Evolutionary conservation across 2,329 filamentous ascomycete genomes (phyloP).

Genomic region (Mariannaea sp.): DNA sequence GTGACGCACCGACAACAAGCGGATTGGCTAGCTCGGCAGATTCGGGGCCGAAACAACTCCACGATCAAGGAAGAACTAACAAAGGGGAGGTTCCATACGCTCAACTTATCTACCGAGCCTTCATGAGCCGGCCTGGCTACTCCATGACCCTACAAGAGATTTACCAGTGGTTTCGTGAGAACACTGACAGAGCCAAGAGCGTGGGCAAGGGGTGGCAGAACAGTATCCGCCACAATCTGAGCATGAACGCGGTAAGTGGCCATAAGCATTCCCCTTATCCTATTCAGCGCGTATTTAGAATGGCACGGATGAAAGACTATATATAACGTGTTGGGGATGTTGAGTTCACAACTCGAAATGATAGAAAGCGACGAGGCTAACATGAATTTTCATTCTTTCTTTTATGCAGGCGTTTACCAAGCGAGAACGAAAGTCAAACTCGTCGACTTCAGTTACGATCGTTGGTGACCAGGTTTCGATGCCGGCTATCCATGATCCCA

Average conservation of each 20-base stretch:
- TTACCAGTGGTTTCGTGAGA: conserved; percentile 84
- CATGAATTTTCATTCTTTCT: not conserved
- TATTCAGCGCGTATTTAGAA: no score
- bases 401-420: conserved; percentile 49
- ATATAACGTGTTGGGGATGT: conserved; percentile 3
- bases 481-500: conserved; percentile 45
- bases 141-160: conserved; percentile 84
- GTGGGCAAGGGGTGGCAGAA: conserved; percentile 88
- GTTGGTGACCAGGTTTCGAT: conserved; percentile 11
- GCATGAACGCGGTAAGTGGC: conserved; percentile 84
- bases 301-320: conserved; percentile 21
- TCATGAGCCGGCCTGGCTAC: conserved; percentile 68
- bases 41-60: conserved; percentile 18
- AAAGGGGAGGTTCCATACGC: conserved; percentile 73
- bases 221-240: conserved; percentile 92
- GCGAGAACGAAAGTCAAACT: conserved; percentile 42
- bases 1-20: conserved; percentile 7
- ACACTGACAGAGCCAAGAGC: conserved; percentile 77
- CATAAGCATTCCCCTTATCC: no score
- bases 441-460: conserved; percentile 7
- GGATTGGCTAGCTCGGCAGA: conserved; percentile 14
- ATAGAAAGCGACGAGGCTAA: not conserved
- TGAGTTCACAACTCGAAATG: not conserved
- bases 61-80: conserved; percentile 2
- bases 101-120: conserved; percentile 75